Evolutionary conservation across 1,284 basidiomycete genomes (phyloP), one percentile per base, ranked within the genome.

Genomic region (Grifola frondosa): DNA sequence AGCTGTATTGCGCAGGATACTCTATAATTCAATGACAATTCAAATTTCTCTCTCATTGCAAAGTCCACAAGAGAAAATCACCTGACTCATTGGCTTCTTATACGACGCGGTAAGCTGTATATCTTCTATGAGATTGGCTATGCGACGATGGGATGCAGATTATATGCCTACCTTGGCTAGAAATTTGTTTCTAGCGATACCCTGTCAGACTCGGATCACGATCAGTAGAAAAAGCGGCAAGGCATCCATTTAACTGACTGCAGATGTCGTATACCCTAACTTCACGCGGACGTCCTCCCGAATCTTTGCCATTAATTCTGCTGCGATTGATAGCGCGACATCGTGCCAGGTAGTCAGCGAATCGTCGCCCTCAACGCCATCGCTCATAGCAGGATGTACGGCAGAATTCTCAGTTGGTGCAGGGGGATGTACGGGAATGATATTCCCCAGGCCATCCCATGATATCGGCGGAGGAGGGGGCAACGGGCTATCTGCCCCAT

Each of bases 261-360:
- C 96, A 34, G 92, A 95, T 38, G 91, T 97, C 6, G 93, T 94
- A 60, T 99, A 99, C 13, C 92, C 90, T 17, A 99, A 73, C 55
- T 81, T 77, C 21, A 73, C 69, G 40, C 77, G 73, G 3, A 98
- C 83, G 44, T 85, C 82, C 48, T 71, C 71, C 51, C 89, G 75
- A 30, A 87, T 80, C 40, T 78, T 80, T n/a, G 74, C 70, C 85
- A 97, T 96, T 29, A 96, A 64, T 61, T 93, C 90, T 5, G 93
- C 93, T 2, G 85, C 96, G 34, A 97, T 83, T 1, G 86, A 88
- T 28, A 99, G 68, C 0, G 92, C 92, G 35, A 97, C 80, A 65
- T 99, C 97, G 46, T 93, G 88, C 97, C 97, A 99, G 2, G 87
- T 81, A 2, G 64, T 64, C 1, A 56, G 44, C 16, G 49, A 44